A percentile compares a stretch with the other conserved stretches of the same genome.
These are phyloP conservation scores for Zymoseptoria passerinii DNA, from an alignment of 2,329 filamentous ascomycete species.

Conservation along the genomic window DNA sequence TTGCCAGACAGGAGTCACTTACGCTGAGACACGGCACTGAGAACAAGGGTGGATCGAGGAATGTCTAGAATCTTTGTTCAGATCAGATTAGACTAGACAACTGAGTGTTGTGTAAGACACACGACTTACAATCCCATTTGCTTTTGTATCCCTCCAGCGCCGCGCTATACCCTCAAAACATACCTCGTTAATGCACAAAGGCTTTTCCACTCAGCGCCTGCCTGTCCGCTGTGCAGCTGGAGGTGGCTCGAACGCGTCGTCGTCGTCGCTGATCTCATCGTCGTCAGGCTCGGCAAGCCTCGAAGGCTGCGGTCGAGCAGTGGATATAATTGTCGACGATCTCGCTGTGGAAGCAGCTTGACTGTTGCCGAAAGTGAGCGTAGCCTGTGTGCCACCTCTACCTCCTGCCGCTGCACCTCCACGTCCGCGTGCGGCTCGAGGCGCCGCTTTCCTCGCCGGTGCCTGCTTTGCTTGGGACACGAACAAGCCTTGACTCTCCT, in stretches of 20 bases:
- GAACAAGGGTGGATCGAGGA: background rate
- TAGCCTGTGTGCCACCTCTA: slow-evolving; percentile 14
- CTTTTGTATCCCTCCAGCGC: slow-evolving; percentile 1
- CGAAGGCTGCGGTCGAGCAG: slow-evolving; percentile 11
- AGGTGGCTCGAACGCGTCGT: slow-evolving; percentile 33
- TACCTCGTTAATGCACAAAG: background rate
- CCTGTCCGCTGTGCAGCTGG: slow-evolving; percentile 19
- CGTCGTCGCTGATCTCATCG: slow-evolving; percentile 33
- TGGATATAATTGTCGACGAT: slow-evolving; percentile 7
- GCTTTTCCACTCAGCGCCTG: slow-evolving; percentile 6
- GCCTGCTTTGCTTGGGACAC: slow-evolving; percentile 26
- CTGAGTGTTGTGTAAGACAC: background rate
- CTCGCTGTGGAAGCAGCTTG: slow-evolving; percentile 9
- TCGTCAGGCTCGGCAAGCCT: slow-evolving; percentile 32
- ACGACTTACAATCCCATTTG: background rate
- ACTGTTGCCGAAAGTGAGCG: slow-evolving; percentile 15
- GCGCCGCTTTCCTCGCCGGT: slow-evolving; percentile 20
- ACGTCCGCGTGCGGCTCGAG: slow-evolving; percentile 9
- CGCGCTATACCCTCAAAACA: slow-evolving; percentile 3
- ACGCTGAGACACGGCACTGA: background rate
- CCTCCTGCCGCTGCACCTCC: slow-evolving; percentile 4
- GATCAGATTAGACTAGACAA: background rate
- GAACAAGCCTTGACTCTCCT: slow-evolving; percentile 40
- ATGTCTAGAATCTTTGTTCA: background rate
- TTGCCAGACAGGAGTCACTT: background rate